A percentile compares a stretch with the other conserved stretches of the same genome.
Evolutionary conservation across 495 filamentous ascomycete genomes (phyloP).

Genomic region (Filosporella fistucella): DNA sequence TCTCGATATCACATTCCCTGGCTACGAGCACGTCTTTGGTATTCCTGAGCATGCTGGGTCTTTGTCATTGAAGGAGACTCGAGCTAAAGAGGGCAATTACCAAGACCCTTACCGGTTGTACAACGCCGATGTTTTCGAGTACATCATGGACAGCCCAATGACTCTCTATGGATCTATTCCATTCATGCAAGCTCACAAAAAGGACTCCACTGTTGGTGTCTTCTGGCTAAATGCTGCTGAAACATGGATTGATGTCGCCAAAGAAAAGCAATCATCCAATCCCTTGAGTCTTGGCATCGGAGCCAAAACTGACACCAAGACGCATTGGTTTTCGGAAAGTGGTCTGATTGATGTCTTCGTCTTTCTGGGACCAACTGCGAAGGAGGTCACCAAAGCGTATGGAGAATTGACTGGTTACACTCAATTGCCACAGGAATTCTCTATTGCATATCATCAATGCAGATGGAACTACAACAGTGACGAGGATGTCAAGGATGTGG

Average conservation of each 20-base stretch:
- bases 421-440: conserved; percentile 83
- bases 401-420: conserved; percentile 92
- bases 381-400: conserved; percentile 75
- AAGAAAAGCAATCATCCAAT: conserved; percentile 69
- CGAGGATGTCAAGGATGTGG: conserved; percentile 93
- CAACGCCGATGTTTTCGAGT: conserved; percentile 96
- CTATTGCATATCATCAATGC: conserved; percentile 93
- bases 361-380: conserved; percentile 82
- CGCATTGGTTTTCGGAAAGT: conserved; percentile 94
- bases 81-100: conserved; percentile 81
- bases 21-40: conserved; percentile 88
- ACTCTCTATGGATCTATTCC: conserved; percentile 96
- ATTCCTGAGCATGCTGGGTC: conserved; percentile 92
- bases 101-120: conserved; percentile 92
- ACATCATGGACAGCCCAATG: conserved; percentile 95
- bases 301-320: conserved; percentile 70
- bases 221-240: conserved; percentile 98
- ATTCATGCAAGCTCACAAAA: conserved; percentile 94
- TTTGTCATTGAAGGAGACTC: conserved; percentile 81
- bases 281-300: conserved; percentile 69
- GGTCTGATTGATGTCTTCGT: conserved; percentile 90
- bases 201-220: conserved; percentile 90
- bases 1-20: conserved; percentile 86
- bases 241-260: conserved; percentile 94
- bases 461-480: conserved; percentile 98